Evolutionary conservation across 176 grass and related monocot genomes (phyloP).

Genomic region (Melocanna baccifera): DNA sequence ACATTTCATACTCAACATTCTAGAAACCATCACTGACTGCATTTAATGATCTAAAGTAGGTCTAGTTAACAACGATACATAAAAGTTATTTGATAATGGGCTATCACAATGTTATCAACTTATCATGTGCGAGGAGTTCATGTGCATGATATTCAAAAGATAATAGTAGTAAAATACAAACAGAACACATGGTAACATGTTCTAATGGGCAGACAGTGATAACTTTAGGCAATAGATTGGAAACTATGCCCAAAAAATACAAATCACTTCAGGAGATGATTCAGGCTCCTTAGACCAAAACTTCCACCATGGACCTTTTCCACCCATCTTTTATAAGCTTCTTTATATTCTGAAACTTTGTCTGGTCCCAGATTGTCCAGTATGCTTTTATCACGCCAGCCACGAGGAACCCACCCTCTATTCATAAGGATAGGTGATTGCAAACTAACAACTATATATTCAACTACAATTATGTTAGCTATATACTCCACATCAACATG

Average conservation of each 20-base stretch:
- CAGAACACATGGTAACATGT: background rate
- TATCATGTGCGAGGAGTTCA: background rate
- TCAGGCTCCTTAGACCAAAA: conserved; percentile 70
- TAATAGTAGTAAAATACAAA: background rate
- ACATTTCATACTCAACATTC: background rate
- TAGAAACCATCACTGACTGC: background rate
- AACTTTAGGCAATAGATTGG: conserved; percentile 6
- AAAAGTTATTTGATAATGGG: background rate
- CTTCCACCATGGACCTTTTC: conserved; percentile 77
- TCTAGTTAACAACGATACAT: background rate
- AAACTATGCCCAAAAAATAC: background rate
- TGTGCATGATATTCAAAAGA: background rate
- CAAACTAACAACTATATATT: conserved; percentile 58
- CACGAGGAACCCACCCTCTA: conserved; percentile 93
- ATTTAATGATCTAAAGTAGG: background rate
- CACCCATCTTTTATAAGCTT: conserved; percentile 18
- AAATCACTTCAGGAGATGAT: conserved; percentile 51
- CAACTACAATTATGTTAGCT: too few species aligned
- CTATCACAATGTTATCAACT: background rate
- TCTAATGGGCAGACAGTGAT: background rate
- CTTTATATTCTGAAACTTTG: conserved; percentile 39
- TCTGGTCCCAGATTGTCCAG: conserved; percentile 35
- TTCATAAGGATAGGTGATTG: conserved; percentile 85
- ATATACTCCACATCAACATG: too few species aligned
- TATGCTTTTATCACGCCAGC: conserved; percentile 60